Evolutionary conservation across 2,329 filamentous ascomycete genomes (phyloP).

Genomic region (Talaromyces albobiverticillius): DNA sequence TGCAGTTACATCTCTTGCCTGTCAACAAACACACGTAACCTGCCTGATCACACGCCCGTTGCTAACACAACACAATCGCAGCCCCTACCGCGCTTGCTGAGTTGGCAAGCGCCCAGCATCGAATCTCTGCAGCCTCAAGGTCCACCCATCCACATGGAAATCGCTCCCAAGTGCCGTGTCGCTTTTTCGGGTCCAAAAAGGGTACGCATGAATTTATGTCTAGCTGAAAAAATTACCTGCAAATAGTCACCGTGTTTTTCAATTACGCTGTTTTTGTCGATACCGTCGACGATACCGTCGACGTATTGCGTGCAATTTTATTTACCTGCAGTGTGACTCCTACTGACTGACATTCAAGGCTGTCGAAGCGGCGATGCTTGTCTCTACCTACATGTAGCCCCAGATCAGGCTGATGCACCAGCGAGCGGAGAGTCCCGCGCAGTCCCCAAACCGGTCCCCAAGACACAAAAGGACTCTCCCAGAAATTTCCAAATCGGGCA

Average conservation of each 20-base stretch:
- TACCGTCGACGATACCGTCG: constrained; percentile 1
- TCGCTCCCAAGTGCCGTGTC: constrained; percentile 26
- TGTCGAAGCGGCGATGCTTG: constrained; percentile 54
- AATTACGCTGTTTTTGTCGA: constrained; percentile 13
- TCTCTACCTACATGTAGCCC: constrained; percentile 48
- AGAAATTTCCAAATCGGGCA: constrained; percentile 73
- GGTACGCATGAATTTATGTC: constrained; percentile 28
- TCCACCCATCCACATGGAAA: constrained; percentile 18
- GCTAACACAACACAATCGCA: constrained; percentile 14
- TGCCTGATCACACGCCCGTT: constrained; percentile 22
- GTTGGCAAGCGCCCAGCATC: constrained; percentile 25
- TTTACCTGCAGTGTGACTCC: constrained; percentile 10
- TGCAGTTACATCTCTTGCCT: constrained; percentile 6
- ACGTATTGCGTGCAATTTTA: background rate
- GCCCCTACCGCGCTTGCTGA: constrained; percentile 18
- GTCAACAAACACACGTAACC: background rate
- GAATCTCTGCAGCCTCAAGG: constrained; percentile 16
- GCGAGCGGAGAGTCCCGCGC: too few relatives aligned
- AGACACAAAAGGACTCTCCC: constrained; percentile 64
- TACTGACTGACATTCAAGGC: constrained; percentile 38
- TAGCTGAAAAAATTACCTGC: constrained; percentile 9
- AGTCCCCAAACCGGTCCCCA: constrained; percentile 66
- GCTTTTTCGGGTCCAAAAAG: constrained; percentile 37
- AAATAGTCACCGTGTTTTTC: constrained; percentile 12
- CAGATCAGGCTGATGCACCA: constrained; percentile 6